These are phyloP conservation scores for Paralagenidium karlingii DNA, from an alignment of 352 stramenopile species.

Conservation along the genomic window DNA sequence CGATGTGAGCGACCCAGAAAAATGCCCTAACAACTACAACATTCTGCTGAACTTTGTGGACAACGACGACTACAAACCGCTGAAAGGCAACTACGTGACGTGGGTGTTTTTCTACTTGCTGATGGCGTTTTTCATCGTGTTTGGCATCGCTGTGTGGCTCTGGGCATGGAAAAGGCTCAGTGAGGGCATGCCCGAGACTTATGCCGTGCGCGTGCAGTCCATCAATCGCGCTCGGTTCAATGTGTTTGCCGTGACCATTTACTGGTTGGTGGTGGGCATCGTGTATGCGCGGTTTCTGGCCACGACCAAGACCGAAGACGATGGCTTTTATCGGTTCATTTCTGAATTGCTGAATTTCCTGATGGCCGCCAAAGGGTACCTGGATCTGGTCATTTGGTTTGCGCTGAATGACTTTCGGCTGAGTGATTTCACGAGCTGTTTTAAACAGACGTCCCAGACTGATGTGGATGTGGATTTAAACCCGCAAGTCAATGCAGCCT, in stretches of 20 bases:
- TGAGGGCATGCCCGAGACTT: slow-evolving; percentile 81
- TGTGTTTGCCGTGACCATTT: slow-evolving; percentile 79
- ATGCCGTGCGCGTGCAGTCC: slow-evolving; percentile 70
- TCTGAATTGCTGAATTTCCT: slow-evolving; percentile 80
- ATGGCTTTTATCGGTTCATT: slow-evolving; percentile 16
- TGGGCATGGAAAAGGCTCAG: slow-evolving; percentile 79
- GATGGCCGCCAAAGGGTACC: slow-evolving; percentile 75
- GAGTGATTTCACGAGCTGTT: slow-evolving; percentile 58
- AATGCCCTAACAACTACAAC: slow-evolving; percentile 13
- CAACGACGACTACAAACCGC: slow-evolving; percentile 47
- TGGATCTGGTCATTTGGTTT: slow-evolving; percentile 86
- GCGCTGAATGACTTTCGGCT: slow-evolving; percentile 76
- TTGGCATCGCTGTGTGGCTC: slow-evolving; percentile 70
- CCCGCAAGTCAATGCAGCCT: slow-evolving; percentile 78
- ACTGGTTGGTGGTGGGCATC: slow-evolving; percentile 70
- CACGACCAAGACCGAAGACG: slow-evolving; percentile 31
- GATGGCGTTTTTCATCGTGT: slow-evolving; percentile 75
- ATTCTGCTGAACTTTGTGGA: slow-evolving; percentile 55
- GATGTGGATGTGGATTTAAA: slow-evolving; percentile 75
- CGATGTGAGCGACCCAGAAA: slow-evolving; percentile 5
- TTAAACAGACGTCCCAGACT: slow-evolving; percentile 27
- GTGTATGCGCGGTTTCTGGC: slow-evolving; percentile 76
- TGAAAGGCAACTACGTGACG: slow-evolving; percentile 79
- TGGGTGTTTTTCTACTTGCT: slow-evolving; percentile 83
- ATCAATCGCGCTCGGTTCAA: slow-evolving; percentile 84